A percentile compares a stretch with the other conserved stretches of the same genome.
These are phyloP conservation scores for Suillus americanus DNA, from an alignment of 768 basidiomycete species.

Conservation along the genomic window DNA sequence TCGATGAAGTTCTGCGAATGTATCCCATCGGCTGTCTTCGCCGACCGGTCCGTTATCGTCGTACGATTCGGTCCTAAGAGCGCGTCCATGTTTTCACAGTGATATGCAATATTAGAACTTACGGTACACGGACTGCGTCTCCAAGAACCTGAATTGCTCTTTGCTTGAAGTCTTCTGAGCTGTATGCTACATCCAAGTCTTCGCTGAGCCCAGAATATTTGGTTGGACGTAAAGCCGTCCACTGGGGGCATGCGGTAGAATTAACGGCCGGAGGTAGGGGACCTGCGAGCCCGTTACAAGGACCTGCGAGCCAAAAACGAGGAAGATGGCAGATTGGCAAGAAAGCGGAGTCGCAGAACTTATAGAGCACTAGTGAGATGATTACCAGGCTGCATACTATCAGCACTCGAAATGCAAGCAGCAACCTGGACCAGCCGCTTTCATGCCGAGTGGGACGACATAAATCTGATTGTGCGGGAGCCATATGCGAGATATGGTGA, in stretches of 20 bases:
- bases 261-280: slow-evolving; percentile 3
- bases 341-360: neutral
- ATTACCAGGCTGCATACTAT: neutral
- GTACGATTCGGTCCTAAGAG: slow-evolving; percentile 42
- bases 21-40: slow-evolving; percentile 36
- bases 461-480: neutral
- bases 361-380: slow-evolving; percentile 1
- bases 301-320: neutral
- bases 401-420: neutral
- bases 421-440: neutral
- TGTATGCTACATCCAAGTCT: slow-evolving; percentile 27
- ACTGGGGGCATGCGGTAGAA: slow-evolving; percentile 31
- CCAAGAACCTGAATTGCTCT: slow-evolving; percentile 30
- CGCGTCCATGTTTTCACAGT: neutral
- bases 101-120: slow-evolving; percentile 9
- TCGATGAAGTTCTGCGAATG: slow-evolving; percentile 14
- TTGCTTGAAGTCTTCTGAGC: slow-evolving; percentile 32
- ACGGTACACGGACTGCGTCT: slow-evolving; percentile 39
- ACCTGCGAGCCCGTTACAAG: neutral
- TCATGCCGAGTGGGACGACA: neutral
- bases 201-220: slow-evolving; percentile 27
- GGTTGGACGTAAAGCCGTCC: slow-evolving; percentile 23
- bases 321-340: neutral
- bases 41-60: slow-evolving; percentile 46
- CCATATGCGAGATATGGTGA: neutral